Evolutionary conservation across 139 green algal species (phyloP).

Genomic region (Chlorella sorokiniana): DNA sequence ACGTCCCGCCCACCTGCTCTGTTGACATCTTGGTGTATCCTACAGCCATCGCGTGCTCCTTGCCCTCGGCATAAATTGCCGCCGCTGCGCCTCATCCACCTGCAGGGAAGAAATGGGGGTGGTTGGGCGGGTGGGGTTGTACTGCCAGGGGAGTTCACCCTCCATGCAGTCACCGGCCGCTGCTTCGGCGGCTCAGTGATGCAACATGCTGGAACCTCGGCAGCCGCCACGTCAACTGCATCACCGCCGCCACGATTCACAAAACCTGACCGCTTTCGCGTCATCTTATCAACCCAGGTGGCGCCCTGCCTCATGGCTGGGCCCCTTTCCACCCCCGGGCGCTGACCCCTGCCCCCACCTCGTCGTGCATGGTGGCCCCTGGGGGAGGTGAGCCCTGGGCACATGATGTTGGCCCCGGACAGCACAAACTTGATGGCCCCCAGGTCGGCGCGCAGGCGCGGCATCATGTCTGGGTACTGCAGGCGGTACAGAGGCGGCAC

Average conservation of each 20-base stretch:
- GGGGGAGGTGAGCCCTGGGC: slow-evolving; percentile 92
- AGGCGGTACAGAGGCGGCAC: not conserved
- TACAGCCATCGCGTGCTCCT: slow-evolving; percentile 93
- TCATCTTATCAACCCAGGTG: no score
- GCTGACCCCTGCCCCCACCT: slow-evolving; percentile 57
- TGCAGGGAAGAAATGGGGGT: slow-evolving; percentile 25
- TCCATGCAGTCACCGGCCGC: no score
- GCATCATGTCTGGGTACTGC: slow-evolving; percentile 78
- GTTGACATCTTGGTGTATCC: slow-evolving; percentile 93
- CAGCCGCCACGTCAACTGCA: no score
- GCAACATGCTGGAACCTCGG: no score
- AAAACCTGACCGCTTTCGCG: no score
- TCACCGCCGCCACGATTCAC: no score
- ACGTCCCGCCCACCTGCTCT: slow-evolving; percentile 50
- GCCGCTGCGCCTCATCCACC: slow-evolving; percentile 72
- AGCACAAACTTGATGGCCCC: slow-evolving; percentile 99
- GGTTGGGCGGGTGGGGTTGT: not conserved
- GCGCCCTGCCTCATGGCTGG: not conserved
- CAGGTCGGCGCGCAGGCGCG: slow-evolving; percentile 83
- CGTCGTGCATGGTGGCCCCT: slow-evolving; percentile 93
- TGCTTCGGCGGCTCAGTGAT: no score
- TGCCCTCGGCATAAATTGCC: slow-evolving; percentile 88
- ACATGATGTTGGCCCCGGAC: slow-evolving; percentile 99
- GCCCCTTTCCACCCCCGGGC: not conserved
- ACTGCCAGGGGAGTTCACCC: no score